These are phyloP conservation scores for Saccharomyces hybrid DNA, from an alignment of 1,139 yeast genomes.

Conservation along the genomic window DNA sequence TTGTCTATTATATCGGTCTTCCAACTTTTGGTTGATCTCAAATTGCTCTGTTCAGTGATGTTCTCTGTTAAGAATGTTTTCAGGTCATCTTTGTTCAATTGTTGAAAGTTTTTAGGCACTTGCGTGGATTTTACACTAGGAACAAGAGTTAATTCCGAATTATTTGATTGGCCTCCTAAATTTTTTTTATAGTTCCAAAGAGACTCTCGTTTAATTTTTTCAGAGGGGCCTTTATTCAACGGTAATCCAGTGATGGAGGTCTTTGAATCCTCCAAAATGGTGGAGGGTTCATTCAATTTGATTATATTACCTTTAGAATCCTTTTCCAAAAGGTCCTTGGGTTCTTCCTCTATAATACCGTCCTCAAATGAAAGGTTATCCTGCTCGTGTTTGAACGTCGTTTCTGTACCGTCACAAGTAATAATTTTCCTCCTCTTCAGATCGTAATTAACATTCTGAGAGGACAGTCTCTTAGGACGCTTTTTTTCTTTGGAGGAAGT, in stretches of 20 bases:
- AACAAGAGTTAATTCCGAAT: background rate
- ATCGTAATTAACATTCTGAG: slow-evolving; percentile 28
- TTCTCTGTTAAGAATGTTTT: background rate
- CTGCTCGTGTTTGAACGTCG: slow-evolving; percentile 2
- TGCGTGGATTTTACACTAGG: background rate
- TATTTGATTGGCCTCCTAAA: slow-evolving; percentile 1
- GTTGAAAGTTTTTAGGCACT: background rate
- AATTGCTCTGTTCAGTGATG: background rate
- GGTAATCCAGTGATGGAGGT: slow-evolving; percentile 31
- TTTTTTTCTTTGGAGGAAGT: background rate
- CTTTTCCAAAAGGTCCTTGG: slow-evolving; percentile 12
- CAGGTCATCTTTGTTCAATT: background rate
- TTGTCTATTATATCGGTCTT: background rate
- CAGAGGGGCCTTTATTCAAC: slow-evolving; percentile 25
- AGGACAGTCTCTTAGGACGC: slow-evolving; percentile 27
- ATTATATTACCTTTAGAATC: slow-evolving; percentile 19
- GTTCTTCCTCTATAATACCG: slow-evolving; percentile 3
- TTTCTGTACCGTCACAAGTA: slow-evolving; percentile 17
- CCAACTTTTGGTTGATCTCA: background rate
- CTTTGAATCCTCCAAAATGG: slow-evolving; percentile 14
- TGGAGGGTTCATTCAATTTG: slow-evolving; percentile 22
- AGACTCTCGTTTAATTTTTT: slow-evolving; percentile 26
- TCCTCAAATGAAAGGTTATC: slow-evolving; percentile 2
- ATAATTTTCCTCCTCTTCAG: slow-evolving; percentile 28
- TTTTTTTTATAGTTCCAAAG: slow-evolving; percentile 25